Conservation (phyloP, 2,329 filamentous ascomycete genomes). For the Aspergillus sojae region DNA sequence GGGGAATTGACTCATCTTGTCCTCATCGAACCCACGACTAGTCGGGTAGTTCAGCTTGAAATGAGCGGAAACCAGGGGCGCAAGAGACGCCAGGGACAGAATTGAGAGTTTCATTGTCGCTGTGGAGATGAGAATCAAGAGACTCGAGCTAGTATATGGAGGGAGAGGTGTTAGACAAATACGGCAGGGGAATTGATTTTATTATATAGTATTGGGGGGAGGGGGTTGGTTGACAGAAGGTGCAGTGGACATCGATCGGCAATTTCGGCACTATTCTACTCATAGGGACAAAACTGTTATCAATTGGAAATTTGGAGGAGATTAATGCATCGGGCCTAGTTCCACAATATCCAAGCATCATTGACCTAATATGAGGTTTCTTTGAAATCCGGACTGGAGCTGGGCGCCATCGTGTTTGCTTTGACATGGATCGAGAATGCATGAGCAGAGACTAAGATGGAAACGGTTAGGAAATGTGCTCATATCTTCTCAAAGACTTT, state of each 20-base stretch:
- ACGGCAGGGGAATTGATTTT: neutral
- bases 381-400: neutral
- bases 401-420: neutral
- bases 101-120: conserved; percentile 36
- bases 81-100: conserved; percentile 42
- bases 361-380: neutral
- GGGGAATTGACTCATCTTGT: conserved; percentile 49
- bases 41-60: conserved; percentile 58
- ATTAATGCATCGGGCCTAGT: neutral
- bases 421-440: neutral
- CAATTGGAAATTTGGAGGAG: neutral
- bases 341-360: neutral
- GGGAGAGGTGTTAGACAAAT: neutral
- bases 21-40: conserved; percentile 53
- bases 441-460: conserved; percentile 8
- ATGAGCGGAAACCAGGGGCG: conserved; percentile 55
- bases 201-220: neutral
- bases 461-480: conserved; percentile 32
- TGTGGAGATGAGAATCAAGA: neutral
- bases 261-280: neutral
- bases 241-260: neutral
- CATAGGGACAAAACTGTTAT: neutral
- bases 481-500: conserved; percentile 29
- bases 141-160: neutral
- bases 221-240: neutral